A percentile compares a stretch with the other conserved stretches of the same genome.
These are phyloP conservation scores for Raphanus raphanistrum DNA, from an alignment of 345 rosid genomes.

Conservation along the genomic window DNA sequence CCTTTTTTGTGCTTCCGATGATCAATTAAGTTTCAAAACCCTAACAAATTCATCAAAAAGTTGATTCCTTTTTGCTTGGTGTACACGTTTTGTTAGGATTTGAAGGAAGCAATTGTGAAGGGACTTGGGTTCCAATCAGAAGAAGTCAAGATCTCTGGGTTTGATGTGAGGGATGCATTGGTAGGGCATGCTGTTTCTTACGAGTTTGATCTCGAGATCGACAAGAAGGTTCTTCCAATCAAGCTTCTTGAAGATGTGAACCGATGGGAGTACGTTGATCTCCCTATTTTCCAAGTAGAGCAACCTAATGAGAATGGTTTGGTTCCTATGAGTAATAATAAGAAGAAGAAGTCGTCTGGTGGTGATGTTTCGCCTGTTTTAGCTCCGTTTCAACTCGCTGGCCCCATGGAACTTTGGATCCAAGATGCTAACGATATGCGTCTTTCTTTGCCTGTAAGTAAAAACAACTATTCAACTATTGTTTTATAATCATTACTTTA, in stretches of 20 bases:
- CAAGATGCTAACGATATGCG: constrained; percentile 92
- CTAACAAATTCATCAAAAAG: not conserved
- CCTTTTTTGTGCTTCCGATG: not conserved
- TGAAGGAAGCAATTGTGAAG: constrained; percentile 84
- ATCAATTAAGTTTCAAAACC: not conserved
- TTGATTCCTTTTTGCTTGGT: not conserved
- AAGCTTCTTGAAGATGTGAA: constrained; percentile 91
- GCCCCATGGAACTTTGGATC: constrained; percentile 97
- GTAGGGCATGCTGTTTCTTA: constrained; percentile 86
- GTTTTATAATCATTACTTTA: not conserved
- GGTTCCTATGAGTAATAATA: constrained; percentile 38
- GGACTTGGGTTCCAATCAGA: constrained; percentile 78
- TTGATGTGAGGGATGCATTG: constrained; percentile 75
- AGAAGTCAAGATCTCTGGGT: constrained; percentile 74
- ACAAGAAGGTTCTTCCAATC: constrained; percentile 65
- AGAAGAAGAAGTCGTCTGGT: constrained; percentile 17
- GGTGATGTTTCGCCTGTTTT: constrained; percentile 59
- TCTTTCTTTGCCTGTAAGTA: constrained; percentile 67
- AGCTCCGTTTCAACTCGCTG: constrained; percentile 92
- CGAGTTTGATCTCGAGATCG: constrained; percentile 75
- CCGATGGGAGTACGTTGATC: constrained; percentile 84
- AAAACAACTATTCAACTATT: not conserved
- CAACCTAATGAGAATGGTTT: constrained; percentile 46
- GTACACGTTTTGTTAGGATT: constrained; percentile 52
- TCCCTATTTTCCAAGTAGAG: constrained; percentile 70